Evolutionary conservation across 2,329 filamentous ascomycete species (phyloP).

Genomic region (Fusarium irregulare): DNA sequence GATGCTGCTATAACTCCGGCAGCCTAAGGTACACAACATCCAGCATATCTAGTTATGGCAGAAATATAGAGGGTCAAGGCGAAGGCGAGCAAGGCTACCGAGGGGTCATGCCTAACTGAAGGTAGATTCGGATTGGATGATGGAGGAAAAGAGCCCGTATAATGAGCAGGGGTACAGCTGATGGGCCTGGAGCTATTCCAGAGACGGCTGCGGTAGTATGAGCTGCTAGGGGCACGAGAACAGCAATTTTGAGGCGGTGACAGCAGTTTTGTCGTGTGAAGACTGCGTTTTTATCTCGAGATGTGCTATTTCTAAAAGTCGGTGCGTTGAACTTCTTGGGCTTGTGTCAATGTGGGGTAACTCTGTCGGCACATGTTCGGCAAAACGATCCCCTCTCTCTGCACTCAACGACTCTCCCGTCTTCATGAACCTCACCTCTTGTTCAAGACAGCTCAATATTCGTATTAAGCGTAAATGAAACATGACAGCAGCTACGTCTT

Average conservation of each 20-base stretch:
- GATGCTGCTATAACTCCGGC: conserved; percentile 59
- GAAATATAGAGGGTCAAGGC: conserved; percentile 45
- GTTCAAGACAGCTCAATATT: not conserved
- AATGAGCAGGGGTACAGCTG: conserved; percentile 20
- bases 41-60: conserved; percentile 54
- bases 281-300: conserved; percentile 53
- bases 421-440: not conserved
- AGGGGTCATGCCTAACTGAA: conserved; percentile 53
- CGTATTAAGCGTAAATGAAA: not conserved
- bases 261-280: conserved; percentile 36
- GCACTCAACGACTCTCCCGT: not conserved
- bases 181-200: conserved; percentile 20
- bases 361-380: conserved; percentile 29
- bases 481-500: not conserved
- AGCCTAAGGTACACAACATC: conserved; percentile 56
- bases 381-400: conserved; percentile 1
- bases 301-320: conserved; percentile 54
- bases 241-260: conserved; percentile 18
- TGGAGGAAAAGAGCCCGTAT: conserved; percentile 32
- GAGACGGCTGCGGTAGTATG: not conserved
- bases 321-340: conserved; percentile 52
- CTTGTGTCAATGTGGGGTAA: conserved; percentile 51
- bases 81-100: conserved; percentile 55
- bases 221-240: conserved; percentile 8
- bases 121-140: conserved; percentile 30